These are phyloP conservation scores for Ambrosia artemisiifolia DNA, from an alignment of 129 eudicot species.

Conservation along the genomic window DNA sequence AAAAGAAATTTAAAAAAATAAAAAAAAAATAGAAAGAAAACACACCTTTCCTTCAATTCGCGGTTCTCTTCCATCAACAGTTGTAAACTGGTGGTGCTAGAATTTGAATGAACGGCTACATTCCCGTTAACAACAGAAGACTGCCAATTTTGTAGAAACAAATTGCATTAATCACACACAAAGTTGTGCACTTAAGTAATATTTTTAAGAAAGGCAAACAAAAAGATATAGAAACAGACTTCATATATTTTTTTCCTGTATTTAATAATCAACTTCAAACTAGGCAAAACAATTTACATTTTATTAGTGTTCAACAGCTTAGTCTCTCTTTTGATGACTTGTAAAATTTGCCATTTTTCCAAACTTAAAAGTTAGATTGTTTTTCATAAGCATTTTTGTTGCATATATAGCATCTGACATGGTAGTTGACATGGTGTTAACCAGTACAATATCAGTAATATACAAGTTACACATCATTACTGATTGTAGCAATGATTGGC, in stretches of 20 bases:
- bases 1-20: neutral
- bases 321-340: neutral
- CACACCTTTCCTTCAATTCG: constrained; percentile 60
- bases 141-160: constrained; percentile 29
- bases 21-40: neutral
- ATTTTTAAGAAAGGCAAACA: neutral
- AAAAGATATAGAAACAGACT: neutral
- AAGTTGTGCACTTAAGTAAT: neutral
- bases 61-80: constrained; percentile 61
- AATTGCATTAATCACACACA: neutral
- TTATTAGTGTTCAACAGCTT: neutral
- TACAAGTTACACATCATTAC: neutral
- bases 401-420: neutral
- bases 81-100: constrained; percentile 6
- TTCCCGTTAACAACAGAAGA: constrained; percentile 22
- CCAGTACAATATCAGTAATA: neutral
- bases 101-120: constrained; percentile 24
- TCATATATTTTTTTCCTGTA: neutral
- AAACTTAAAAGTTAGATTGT: neutral
- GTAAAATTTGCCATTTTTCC: neutral
- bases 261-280: neutral
- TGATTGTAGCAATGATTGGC: neutral
- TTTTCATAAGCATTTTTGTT: neutral
- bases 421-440: neutral
- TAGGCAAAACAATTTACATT: neutral